A percentile compares a stretch with the other conserved stretches of the same genome.
Conservation (phyloP, 106 monocot species). For the Dioscorea alata region DNA sequence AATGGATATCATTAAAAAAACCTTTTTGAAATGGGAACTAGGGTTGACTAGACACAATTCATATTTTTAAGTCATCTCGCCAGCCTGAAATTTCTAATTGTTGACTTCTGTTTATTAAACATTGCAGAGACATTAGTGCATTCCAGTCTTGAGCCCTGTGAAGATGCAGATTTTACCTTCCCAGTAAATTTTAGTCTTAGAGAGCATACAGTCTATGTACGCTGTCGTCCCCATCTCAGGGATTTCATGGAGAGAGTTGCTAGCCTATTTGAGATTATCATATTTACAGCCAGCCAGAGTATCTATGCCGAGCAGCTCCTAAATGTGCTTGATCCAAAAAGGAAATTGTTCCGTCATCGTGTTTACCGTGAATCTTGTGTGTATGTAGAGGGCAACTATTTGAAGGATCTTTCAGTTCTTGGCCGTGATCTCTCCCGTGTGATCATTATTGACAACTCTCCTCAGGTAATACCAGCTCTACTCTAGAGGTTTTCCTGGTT, state of each 20-base stretch:
- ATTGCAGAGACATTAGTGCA: conserved; percentile 88
- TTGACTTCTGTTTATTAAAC: no score
- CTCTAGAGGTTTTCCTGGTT: no score
- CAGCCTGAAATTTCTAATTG: no score
- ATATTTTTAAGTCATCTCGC: no score
- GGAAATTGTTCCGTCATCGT: conserved; percentile 88
- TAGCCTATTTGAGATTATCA: conserved; percentile 73
- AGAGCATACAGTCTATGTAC: conserved; percentile 88
- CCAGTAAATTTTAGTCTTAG: conserved; percentile 82
- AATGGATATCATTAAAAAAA: no score
- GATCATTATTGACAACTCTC: conserved; percentile 94
- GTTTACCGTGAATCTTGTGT: conserved; percentile 94
- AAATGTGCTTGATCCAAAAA: conserved; percentile 85
- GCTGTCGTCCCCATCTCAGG: conserved; percentile 77
- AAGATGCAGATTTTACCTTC: conserved; percentile 88
- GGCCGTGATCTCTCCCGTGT: conserved; percentile 89
- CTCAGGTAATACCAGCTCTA: conserved; percentile 48
- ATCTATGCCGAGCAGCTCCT: conserved; percentile 96
- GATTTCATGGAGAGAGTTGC: conserved; percentile 86
- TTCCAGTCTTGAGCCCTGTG: conserved; percentile 81
- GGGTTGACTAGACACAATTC: no score
- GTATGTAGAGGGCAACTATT: conserved; percentile 91
- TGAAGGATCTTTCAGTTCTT: conserved; percentile 89
- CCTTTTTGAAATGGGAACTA: no score
- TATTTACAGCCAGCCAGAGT: conserved; percentile 98